A percentile compares a stretch with the other conserved stretches of the same genome.
Conservation (phyloP, 345 rosid species). For the Populus alba region DNA sequence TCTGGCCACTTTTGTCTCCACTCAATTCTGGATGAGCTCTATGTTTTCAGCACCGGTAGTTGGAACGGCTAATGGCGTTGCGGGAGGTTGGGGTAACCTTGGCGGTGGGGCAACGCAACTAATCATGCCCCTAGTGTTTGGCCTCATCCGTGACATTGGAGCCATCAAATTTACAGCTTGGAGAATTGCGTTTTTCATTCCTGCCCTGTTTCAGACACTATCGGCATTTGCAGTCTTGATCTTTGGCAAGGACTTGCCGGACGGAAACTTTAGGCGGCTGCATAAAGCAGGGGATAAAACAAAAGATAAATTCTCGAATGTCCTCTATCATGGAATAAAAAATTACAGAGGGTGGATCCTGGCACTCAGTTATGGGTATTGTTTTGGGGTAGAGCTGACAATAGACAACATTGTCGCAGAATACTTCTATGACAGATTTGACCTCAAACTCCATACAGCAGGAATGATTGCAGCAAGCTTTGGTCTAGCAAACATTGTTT, state of each 20-base stretch:
- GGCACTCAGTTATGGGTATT: constrained; percentile 77
- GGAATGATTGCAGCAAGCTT: constrained; percentile 86
- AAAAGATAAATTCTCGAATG: constrained; percentile 52
- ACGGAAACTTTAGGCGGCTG: constrained; percentile 58
- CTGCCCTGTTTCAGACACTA: constrained; percentile 69
- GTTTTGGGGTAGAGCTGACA: constrained; percentile 86
- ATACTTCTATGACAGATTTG: constrained; percentile 78
- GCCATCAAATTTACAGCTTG: constrained; percentile 73
- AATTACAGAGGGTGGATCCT: constrained; percentile 87
- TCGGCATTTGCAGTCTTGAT: constrained; percentile 63
- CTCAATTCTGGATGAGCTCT: constrained; percentile 95
- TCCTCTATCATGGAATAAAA: constrained; percentile 42
- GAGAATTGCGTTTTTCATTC: constrained; percentile 79
- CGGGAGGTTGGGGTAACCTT: constrained; percentile 90
- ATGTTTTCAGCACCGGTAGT: constrained; percentile 75
- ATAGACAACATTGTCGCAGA: constrained; percentile 81
- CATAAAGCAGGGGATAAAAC: constrained; percentile 65
- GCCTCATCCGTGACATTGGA: constrained; percentile 48
- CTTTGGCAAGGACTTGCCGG: constrained; percentile 82
- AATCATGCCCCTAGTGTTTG: constrained; percentile 75
- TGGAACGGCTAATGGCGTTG: constrained; percentile 72
- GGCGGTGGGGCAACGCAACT: constrained; percentile 95
- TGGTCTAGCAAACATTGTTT: constrained; percentile 68
- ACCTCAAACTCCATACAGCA: constrained; percentile 70
- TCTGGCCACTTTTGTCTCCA: constrained; percentile 72